Base-by-base conservation (phyloP, 2,329 filamentous ascomycete species). In the Fusarium clavum region DNA sequence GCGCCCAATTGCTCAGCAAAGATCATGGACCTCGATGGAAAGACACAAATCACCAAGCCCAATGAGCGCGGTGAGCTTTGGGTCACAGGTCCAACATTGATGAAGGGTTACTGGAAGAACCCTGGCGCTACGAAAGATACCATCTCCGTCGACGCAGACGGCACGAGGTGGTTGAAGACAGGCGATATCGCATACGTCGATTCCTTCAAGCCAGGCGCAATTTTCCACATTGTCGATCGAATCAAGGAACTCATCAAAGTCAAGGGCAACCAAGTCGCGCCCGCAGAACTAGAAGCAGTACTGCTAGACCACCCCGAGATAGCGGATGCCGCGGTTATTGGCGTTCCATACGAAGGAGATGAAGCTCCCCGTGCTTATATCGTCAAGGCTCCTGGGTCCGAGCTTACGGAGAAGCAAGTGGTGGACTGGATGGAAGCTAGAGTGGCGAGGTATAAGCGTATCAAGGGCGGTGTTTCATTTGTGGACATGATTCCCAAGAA, bases 61-160 rank as follows among this genome's bases (percentile, higher is more conserved):
- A 83, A 85, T 38, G 80, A 88, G 73, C 82, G 85, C 2, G 93
- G 92, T 27, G 91, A 95, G 79, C 82, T 96, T 16, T 94, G 90
- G 88, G 83, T 94, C 3, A 84, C 87, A 1, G 91, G 87, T 0
- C 93, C 92, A 3, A 92, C 88, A 22, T 80, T 95, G 45, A 90
- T 94, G 86, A 89, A 87, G 61, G 90, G 91, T 4, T 97, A 96
- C 78, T 95, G 92, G 90, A 83, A 85, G 45, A 93, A 91, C 56
- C 86, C 88, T 0, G 83, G 88, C 51, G 92, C 91, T 2, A 95
- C 92, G 0, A 79, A 79, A 11, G 86, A 89, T 41, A 90, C 91
- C 0, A 72, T 85, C 0, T 75, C 80, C 13, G 70, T 79, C 9
- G 85, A 87, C 60, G 59, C 75, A 1, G 80, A 84, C 56, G 85